Conservation (phyloP, 2,329 filamentous ascomycete genomes). For the Apiospora malaysiana region DNA sequence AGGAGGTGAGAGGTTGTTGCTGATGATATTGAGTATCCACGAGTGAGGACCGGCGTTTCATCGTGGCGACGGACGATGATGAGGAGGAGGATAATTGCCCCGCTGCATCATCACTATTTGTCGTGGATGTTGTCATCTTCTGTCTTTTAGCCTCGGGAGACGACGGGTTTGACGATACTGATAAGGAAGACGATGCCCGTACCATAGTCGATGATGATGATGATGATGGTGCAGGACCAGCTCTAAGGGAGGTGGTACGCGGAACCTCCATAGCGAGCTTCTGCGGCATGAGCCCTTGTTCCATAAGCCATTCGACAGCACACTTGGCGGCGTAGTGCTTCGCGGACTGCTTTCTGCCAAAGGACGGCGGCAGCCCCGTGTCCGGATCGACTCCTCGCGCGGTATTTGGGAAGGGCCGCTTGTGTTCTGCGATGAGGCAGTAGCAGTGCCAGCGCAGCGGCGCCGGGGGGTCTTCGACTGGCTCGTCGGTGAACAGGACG, state of each 20-base stretch:
- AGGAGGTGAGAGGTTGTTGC: not conserved
- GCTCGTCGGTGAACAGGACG: conserved; percentile 33
- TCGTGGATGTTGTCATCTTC: not conserved
- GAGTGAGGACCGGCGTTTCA: not conserved
- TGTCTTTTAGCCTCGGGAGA: conserved; percentile 1
- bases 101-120: not conserved
- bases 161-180: not conserved
- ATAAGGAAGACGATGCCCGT: not conserved
- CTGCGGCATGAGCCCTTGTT: conserved; percentile 35
- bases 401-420: conserved; percentile 33
- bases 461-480: conserved; percentile 20
- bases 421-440: conserved; percentile 35
- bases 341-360: conserved; percentile 57
- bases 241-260: not conserved
- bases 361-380: conserved; percentile 40
- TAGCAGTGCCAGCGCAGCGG: conserved; percentile 34
- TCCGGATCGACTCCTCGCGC: conserved; percentile 38
- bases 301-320: conserved; percentile 50
- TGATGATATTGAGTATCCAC: not conserved
- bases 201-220: not conserved
- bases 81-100: too few species aligned
- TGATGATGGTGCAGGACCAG: not conserved
- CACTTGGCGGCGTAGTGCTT: conserved; percentile 59
- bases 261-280: not conserved
- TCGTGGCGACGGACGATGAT: not conserved